Evolutionary conservation across 2,329 filamentous ascomycete genomes (phyloP).

Genomic region (Emydomyces testavorans): DNA sequence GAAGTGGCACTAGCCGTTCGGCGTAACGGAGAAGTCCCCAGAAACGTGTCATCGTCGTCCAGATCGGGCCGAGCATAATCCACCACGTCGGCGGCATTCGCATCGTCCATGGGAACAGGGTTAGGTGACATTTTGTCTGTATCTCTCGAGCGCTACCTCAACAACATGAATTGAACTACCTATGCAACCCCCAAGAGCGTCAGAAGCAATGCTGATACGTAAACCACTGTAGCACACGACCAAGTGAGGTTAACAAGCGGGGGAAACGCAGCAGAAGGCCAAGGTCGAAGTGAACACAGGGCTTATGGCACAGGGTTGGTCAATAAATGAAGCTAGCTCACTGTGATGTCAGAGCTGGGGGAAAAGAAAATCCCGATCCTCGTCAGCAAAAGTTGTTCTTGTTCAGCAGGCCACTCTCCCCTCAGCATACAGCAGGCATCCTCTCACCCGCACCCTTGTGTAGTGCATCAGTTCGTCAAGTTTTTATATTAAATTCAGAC

Average conservation of each 20-base stretch:
- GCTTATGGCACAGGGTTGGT: too few species aligned
- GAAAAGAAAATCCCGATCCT: neutral
- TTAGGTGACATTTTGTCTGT: neutral
- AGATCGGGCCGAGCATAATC: neutral
- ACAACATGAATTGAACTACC: neutral
- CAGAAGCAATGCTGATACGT: too few species aligned
- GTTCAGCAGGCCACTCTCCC: too few species aligned
- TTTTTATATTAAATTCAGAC: too few species aligned
- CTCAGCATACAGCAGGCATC: too few species aligned
- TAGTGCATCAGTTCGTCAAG: too few species aligned
- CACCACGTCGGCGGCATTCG: neutral
- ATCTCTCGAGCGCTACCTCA: neutral
- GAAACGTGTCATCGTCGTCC: neutral
- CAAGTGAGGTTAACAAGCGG: neutral
- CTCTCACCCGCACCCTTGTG: too few species aligned
- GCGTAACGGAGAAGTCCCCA: conserved; percentile 7
- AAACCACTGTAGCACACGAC: too few species aligned
- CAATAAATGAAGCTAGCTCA: neutral
- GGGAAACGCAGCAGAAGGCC: neutral
- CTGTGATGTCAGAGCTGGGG: neutral
- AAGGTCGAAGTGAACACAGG: neutral
- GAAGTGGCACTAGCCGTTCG: conserved; percentile 27
- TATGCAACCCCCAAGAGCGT: neutral
- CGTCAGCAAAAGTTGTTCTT: neutral
- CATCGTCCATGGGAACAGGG: neutral